These are phyloP conservation scores for Hygrophila difformis DNA, from an alignment of 257 asterid genomes.

Conservation along the genomic window DNA sequence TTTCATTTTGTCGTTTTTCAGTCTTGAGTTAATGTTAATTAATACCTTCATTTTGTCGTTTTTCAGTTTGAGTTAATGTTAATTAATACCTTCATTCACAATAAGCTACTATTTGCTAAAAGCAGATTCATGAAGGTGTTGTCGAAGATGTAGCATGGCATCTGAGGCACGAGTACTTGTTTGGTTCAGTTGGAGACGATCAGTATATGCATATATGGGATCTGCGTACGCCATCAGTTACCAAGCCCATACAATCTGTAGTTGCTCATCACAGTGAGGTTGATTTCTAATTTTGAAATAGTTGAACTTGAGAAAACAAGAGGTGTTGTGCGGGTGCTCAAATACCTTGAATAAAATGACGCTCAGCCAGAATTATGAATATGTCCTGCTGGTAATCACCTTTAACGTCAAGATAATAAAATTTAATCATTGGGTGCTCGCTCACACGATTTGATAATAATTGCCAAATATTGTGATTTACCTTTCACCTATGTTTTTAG, in stretches of 20 bases:
- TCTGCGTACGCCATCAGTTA: conserved; percentile 55
- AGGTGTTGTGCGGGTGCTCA: neutral
- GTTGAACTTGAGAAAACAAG: conserved; percentile 3
- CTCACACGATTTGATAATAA: too few species aligned
- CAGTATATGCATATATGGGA: conserved; percentile 80
- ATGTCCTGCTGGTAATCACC: neutral
- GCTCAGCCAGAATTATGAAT: neutral
- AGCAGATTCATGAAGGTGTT: conserved; percentile 85
- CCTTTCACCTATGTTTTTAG: too few species aligned
- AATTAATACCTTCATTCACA: too few species aligned
- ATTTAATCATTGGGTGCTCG: too few species aligned
- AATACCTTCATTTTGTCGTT: too few species aligned
- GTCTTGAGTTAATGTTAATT: too few species aligned
- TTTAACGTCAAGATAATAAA: neutral
- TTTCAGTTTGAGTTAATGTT: too few species aligned
- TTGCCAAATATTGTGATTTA: too few species aligned
- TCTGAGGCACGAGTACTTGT: conserved; percentile 83
- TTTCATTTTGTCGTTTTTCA: neutral
- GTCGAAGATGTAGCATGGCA: conserved; percentile 99
- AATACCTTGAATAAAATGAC: neutral
- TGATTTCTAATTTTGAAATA: conserved; percentile 12
- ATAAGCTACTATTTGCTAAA: conserved; percentile 11
- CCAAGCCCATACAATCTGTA: conserved; percentile 84
- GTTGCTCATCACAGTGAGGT: conserved; percentile 98
- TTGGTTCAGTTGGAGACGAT: conserved; percentile 98